These are phyloP conservation scores for Linum usitatissimum DNA, from an alignment of 345 rosid species.

Conservation along the genomic window DNA sequence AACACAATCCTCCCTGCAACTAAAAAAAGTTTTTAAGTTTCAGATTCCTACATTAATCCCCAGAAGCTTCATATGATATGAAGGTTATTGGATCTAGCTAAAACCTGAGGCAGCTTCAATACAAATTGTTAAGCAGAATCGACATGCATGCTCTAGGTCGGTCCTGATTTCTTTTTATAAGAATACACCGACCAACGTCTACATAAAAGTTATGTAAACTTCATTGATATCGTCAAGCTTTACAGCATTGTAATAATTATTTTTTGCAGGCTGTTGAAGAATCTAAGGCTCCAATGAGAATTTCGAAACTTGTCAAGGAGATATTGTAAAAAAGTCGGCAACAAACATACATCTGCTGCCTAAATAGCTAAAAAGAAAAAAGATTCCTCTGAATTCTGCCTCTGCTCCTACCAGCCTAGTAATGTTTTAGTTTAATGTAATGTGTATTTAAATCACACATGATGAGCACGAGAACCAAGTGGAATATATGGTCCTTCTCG, in stretches of 20 bases:
- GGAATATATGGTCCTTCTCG: background rate
- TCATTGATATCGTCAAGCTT: background rate
- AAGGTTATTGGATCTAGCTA: background rate
- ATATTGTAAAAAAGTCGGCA: background rate
- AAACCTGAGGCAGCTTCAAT: background rate
- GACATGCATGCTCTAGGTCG: background rate
- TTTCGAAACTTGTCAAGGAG: background rate
- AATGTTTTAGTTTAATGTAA: too few relatives aligned
- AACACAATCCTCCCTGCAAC: background rate
- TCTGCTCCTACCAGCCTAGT: background rate
- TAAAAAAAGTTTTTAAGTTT: too few relatives aligned
- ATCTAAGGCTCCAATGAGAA: constrained; percentile 19
- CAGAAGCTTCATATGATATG: background rate
- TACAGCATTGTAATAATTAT: background rate
- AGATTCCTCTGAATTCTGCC: background rate
- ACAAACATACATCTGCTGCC: background rate
- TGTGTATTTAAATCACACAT: background rate
- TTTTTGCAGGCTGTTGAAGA: constrained; percentile 15
- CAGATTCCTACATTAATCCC: background rate
- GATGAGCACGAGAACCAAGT: background rate
- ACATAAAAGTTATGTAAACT: too few relatives aligned
- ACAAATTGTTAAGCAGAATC: background rate
- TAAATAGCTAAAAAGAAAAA: background rate
- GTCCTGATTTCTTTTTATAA: background rate
- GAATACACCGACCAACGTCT: background rate